phyloP scores from a whole-genome alignment of 2,329 filamentous ascomycete species.

The Intubia oerlemansii region DNA sequence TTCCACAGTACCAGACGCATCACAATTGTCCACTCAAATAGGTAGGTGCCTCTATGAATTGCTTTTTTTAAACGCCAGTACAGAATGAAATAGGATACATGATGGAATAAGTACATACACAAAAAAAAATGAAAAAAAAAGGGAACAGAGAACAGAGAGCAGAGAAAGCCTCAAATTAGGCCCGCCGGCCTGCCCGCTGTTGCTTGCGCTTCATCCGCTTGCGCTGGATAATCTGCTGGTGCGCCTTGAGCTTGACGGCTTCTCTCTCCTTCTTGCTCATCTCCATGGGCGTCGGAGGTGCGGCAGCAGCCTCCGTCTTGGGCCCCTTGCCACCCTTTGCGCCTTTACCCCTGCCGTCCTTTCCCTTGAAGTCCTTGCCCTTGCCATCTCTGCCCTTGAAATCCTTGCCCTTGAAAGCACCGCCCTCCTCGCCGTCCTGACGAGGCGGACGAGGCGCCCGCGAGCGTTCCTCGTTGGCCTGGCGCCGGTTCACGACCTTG shows the following conservation, averaged over 20 bases:
- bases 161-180: too few relatives aligned
- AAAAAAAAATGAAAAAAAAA: too few relatives aligned
- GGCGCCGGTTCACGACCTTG: conserved; percentile 71
- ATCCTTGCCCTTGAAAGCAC: conserved; percentile 13
- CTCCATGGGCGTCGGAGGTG: too few relatives aligned
- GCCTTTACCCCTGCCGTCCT: conserved; percentile 11
- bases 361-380: conserved; percentile 19
- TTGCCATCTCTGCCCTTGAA: conserved; percentile 19
- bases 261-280: conserved; percentile 14
- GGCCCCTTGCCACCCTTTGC: not conserved
- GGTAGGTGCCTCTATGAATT: too few relatives aligned
- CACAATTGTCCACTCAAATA: too few relatives aligned
- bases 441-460: conserved; percentile 7
- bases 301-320: not conserved
- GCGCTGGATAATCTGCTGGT: conserved; percentile 64
- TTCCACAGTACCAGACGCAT: too few relatives aligned
- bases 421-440: conserved; percentile 12
- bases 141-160: too few relatives aligned
- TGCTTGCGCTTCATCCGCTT: conserved; percentile 65
- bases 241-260: conserved; percentile 18
- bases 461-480: conserved; percentile 32
- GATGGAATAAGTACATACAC: too few relatives aligned
- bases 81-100: too few relatives aligned
- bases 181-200: conserved; percentile 16
- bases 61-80: too few relatives aligned